These are phyloP conservation scores for Penicillium brevicompactum DNA, from an alignment of 2,329 filamentous ascomycete genomes.

Conservation along the genomic window DNA sequence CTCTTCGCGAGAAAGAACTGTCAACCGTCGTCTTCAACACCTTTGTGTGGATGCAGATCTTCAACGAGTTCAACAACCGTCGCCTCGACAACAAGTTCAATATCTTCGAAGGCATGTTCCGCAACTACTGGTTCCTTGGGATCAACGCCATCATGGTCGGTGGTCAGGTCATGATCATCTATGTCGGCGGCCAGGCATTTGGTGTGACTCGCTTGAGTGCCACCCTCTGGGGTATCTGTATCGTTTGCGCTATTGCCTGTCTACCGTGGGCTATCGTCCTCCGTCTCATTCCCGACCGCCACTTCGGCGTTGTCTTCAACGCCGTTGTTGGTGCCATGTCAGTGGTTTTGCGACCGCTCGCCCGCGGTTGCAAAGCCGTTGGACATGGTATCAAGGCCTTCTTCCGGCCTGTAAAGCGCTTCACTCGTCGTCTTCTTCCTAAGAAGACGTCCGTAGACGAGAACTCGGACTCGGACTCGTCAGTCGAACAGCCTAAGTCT, in stretches of 20 bases:
- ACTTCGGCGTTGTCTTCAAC: conserved; percentile 46
- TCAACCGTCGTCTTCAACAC: conserved; percentile 93
- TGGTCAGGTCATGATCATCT: conserved; percentile 87
- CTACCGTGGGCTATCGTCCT: conserved; percentile 81
- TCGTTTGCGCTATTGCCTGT: conserved; percentile 81
- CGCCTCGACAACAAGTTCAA: conserved; percentile 94
- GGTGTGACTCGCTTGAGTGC: conserved; percentile 69
- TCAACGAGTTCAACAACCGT: conserved; percentile 97
- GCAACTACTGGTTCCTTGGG: conserved; percentile 84
- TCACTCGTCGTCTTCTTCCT: conserved; percentile 21
- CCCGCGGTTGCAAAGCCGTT: conserved; percentile 31
- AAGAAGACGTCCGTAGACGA: conserved; percentile 1
- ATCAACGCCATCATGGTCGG: conserved; percentile 88
- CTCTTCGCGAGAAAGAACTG: conserved; percentile 52
- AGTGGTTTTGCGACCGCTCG: conserved; percentile 49
- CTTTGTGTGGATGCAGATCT: conserved; percentile 99
- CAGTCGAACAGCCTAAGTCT: not conserved
- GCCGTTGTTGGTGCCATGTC: conserved; percentile 59
- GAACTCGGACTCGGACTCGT: not conserved
- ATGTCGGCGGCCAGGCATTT: conserved; percentile 81
- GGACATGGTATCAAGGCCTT: conserved; percentile 27
- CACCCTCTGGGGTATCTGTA: conserved; percentile 84
- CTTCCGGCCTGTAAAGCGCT: conserved; percentile 27
- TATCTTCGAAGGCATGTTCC: conserved; percentile 83
- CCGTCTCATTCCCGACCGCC: conserved; percentile 76